phyloP scores from a whole-genome alignment of 352 stramenopile species.

The Pythium aquatile region DNA sequence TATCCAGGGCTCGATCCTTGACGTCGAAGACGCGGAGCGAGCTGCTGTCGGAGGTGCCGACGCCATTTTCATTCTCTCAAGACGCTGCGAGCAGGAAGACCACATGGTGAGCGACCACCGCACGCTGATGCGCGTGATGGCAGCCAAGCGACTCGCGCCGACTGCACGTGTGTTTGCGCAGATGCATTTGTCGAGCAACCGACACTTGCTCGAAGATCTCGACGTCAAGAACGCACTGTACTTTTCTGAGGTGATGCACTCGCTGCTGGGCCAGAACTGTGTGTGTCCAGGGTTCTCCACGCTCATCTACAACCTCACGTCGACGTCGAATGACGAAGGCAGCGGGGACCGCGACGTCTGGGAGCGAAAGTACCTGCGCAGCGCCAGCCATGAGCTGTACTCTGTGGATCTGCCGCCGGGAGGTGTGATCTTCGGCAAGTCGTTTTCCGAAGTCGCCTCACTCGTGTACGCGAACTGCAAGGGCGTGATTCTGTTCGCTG shows the following conservation, averaged over 20 bases:
- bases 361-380: constrained; percentile 72
- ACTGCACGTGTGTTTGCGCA: constrained; percentile 62
- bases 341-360: constrained; percentile 34
- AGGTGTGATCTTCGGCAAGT: constrained; percentile 55
- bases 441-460: constrained; percentile 77
- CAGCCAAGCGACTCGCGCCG: constrained; percentile 63
- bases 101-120: constrained; percentile 70
- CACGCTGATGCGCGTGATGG: constrained; percentile 78
- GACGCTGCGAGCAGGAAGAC: constrained; percentile 64
- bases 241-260: constrained; percentile 79
- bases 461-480: constrained; percentile 74
- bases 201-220: constrained; percentile 70
- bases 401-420: constrained; percentile 60
- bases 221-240: constrained; percentile 78
- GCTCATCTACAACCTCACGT: constrained; percentile 87
- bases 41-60: constrained; percentile 59
- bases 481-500: constrained; percentile 76
- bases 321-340: constrained; percentile 67
- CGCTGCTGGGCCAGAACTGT: constrained; percentile 82
- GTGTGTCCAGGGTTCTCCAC: constrained; percentile 85
- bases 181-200: constrained; percentile 76
- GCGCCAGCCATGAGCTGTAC: constrained; percentile 80
- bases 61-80: constrained; percentile 79
- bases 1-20: constrained; percentile 76
- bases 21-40: constrained; percentile 75